These are phyloP conservation scores for Pistacia vera DNA, from an alignment of 345 rosid genomes.

Conservation along the genomic window DNA sequence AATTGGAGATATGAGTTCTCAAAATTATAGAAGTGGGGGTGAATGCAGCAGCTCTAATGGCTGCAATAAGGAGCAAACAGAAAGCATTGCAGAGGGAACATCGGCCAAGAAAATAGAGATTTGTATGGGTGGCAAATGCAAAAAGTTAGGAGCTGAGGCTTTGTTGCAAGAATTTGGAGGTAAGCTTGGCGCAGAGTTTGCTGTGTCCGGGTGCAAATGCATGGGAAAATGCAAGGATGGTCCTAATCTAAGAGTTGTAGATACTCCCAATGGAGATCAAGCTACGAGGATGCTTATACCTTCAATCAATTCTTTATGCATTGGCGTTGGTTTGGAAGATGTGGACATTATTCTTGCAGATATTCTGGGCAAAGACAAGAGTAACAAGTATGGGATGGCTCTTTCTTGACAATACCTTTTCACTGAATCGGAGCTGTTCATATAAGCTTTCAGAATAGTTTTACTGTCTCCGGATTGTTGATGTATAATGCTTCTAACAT, in stretches of 20 bases:
- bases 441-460: not conserved
- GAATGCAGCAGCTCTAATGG: not conserved
- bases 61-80: not conserved
- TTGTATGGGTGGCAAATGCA: slow-evolving; percentile 38
- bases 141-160: slow-evolving; percentile 46
- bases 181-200: slow-evolving; percentile 46
- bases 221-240: slow-evolving; percentile 76
- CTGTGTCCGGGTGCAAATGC: slow-evolving; percentile 67
- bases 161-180: slow-evolving; percentile 60
- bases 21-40: not conserved
- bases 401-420: slow-evolving; percentile 7
- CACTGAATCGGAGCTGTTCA: not conserved
- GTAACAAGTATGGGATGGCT: not conserved
- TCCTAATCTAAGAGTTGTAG: slow-evolving; percentile 55
- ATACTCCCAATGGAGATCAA: slow-evolving; percentile 6
- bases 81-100: not conserved
- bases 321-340: slow-evolving; percentile 70
- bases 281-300: slow-evolving; percentile 23
- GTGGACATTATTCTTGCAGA: slow-evolving; percentile 35
- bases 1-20: not conserved
- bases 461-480: not conserved
- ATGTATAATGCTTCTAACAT: too few species aligned
- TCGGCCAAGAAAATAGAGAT: slow-evolving; percentile 44
- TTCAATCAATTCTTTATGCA: slow-evolving; percentile 49
- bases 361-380: slow-evolving; percentile 12